Evolutionary conservation across 148 eudicot species (phyloP), one percentile per base, ranked within the genome.

Genomic region (Rhododendron henanense): DNA sequence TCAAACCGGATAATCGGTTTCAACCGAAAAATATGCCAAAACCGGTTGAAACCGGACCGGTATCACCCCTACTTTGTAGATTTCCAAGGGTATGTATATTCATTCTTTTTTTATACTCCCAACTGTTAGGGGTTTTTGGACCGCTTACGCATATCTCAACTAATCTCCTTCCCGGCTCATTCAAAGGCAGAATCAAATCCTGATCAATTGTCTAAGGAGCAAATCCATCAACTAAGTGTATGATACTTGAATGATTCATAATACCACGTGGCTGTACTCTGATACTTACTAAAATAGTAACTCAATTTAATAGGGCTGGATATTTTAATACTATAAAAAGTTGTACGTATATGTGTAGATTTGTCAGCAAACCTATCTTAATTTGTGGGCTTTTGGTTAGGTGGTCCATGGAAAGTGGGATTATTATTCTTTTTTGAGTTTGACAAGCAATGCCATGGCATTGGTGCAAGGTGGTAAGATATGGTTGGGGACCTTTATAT

Each of bases 391-490:
- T 71, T 31, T 71, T 71, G 76, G 41, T 71, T 71, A 1, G 39
- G 76, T 28, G 76, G 76, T 71, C 76, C 76, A 71, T 71, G 76
- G 76, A 5, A 71, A 31, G 76, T 71, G 76, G 76, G 76, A 31
- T 13, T 71, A 71, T 31, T 67, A 6, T 41, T 41, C 45, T 15
- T 67, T 25, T 71, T 71, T 71, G 76, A 71, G 19, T 71, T 71
- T 71, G 76, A 71, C 76, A 71, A 71, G 76, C 76, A 71, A 33
- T 71, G 19, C 76, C 76, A 71, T 33, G 76, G 8, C 39, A 31
- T 71, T 13, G 39, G 76, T 71, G 76, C 2, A 71, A 71, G 39
- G 76, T 71, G 39, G 39, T 5, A 71, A 31, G 76, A 71, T 71
- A 14, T 31, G 76, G 39, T 71, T 31, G 33, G 76, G 18, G 19